phyloP scores from a whole-genome alignment of 2,329 filamentous ascomycete species.

The Leptographium flavum region DNA sequence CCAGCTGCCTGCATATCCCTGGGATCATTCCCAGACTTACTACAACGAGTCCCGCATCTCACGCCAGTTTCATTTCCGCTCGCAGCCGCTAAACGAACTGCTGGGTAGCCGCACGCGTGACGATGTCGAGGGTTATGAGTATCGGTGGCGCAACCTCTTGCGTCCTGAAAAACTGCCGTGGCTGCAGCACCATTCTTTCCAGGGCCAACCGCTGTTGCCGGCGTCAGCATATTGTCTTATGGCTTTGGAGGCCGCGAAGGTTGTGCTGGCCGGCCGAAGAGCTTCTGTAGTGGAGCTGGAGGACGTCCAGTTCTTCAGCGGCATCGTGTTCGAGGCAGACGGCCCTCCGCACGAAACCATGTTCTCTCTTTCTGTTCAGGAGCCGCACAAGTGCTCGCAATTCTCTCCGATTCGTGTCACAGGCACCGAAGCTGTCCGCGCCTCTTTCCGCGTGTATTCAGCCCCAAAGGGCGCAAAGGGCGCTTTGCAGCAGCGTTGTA shows the following conservation, averaged over 20 bases:
- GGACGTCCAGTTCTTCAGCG: slow-evolving; percentile 18
- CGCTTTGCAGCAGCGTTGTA: slow-evolving; percentile 23
- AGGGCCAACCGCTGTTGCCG: slow-evolving; percentile 28
- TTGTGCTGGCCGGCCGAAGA: slow-evolving; percentile 12
- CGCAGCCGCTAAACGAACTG: slow-evolving; percentile 9
- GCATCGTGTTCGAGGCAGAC: slow-evolving; percentile 19
- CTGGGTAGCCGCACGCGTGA: slow-evolving; percentile 10
- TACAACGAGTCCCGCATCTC: slow-evolving; percentile 9
- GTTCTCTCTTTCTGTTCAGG: slow-evolving; percentile 19
- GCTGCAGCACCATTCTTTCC: slow-evolving; percentile 20
- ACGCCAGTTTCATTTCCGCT: slow-evolving; percentile 6
- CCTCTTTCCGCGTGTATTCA: slow-evolving; percentile 20
- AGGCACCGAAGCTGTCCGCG: neutral
- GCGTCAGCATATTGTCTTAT: slow-evolving; percentile 32
- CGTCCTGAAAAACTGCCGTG: slow-evolving; percentile 9
- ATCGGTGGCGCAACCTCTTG: slow-evolving; percentile 9
- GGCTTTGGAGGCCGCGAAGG: slow-evolving; percentile 28
- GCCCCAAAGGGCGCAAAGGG: slow-evolving; percentile 17
- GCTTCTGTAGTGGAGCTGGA: slow-evolving; percentile 18
- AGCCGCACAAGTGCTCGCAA: neutral
- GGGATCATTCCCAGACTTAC: slow-evolving; percentile 10
- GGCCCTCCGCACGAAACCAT: slow-evolving; percentile 21
- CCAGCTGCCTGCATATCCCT: slow-evolving; percentile 11
- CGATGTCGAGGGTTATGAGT: slow-evolving; percentile 8
- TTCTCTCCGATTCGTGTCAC: neutral